Conservation (phyloP, 768 basidiomycete species). For the Nidularia sp. region DNA sequence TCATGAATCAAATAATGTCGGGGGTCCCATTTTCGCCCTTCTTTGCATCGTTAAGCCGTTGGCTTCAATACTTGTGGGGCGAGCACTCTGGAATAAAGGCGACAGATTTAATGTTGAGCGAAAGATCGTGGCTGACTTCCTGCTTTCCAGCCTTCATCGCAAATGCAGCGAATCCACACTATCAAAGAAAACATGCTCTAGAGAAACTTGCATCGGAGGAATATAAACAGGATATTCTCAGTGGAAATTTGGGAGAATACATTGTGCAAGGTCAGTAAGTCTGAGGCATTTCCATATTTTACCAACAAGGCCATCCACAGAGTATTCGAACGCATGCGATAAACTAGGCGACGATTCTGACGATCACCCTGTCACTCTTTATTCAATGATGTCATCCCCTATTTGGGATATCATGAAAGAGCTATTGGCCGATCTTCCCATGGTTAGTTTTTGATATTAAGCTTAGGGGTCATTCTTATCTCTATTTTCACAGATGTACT, state of each 20-base stretch:
- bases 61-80: constrained; percentile 7
- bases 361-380: constrained; percentile 15
- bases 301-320: constrained; percentile 9
- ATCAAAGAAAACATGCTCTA: constrained; percentile 25
- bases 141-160: constrained; percentile 19
- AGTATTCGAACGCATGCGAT: constrained; percentile 19
- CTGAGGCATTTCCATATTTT: neutral
- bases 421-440: constrained; percentile 22
- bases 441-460: constrained; percentile 15
- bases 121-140: neutral
- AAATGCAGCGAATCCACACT: constrained; percentile 21
- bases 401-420: constrained; percentile 9
- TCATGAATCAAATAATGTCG: constrained; percentile 21
- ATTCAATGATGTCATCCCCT: constrained; percentile 4
- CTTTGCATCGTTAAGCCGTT: constrained; percentile 29
- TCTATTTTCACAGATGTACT: constrained; percentile 24
- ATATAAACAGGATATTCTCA: constrained; percentile 34
- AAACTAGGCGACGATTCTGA: constrained; percentile 15
- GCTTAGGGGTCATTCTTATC: neutral
- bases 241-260: constrained; percentile 25
- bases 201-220: constrained; percentile 15
- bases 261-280: constrained; percentile 17
- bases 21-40: constrained; percentile 28
- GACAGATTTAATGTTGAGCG: neutral
- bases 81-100: constrained; percentile 25